Evolutionary conservation across 768 basidiomycete species (phyloP).

Genomic region (Roridomyces roridus): DNA sequence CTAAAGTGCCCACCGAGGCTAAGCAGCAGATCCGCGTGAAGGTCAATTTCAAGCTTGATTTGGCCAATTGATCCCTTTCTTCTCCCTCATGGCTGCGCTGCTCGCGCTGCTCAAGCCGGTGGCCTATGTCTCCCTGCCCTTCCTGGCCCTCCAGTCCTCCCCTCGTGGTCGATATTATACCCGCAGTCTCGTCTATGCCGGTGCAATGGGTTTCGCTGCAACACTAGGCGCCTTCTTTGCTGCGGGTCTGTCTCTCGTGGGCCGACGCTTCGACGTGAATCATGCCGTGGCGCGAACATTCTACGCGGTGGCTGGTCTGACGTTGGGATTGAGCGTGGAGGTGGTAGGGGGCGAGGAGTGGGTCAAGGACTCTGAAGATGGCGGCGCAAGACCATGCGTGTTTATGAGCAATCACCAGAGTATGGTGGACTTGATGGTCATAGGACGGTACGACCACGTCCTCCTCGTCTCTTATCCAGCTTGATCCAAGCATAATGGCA

Average conservation of each 20-base stretch:
- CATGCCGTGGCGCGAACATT: slow-evolving; percentile 84
- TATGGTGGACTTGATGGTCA: slow-evolving; percentile 84
- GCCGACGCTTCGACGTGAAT: slow-evolving; percentile 81
- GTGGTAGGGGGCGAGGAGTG: slow-evolving; percentile 86
- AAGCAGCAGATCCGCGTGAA: no score
- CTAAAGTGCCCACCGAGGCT: no score
- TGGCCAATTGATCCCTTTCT: slow-evolving; percentile 10
- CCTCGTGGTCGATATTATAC: slow-evolving; percentile 74
- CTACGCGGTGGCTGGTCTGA: slow-evolving; percentile 67
- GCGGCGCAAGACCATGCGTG: slow-evolving; percentile 59
- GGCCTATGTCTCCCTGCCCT: slow-evolving; percentile 78
- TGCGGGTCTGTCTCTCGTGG: slow-evolving; percentile 67
- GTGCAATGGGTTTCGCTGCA: slow-evolving; percentile 72
- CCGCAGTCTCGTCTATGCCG: slow-evolving; percentile 73
- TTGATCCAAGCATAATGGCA: slow-evolving; percentile 33
- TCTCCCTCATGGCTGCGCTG: slow-evolving; percentile 65
- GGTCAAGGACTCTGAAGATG: slow-evolving; percentile 51
- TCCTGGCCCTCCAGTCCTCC: slow-evolving; percentile 65
- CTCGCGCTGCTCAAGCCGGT: slow-evolving; percentile 67
- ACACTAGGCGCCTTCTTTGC: slow-evolving; percentile 75
- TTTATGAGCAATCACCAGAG: slow-evolving; percentile 93
- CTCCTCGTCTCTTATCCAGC: background rate
- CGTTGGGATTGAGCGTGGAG: slow-evolving; percentile 71
- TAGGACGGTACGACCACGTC: slow-evolving; percentile 68
- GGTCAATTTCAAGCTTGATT: background rate